phyloP scores from a whole-genome alignment of 73 alveolate genomes.

The Durusdinium trenchii region DNA sequence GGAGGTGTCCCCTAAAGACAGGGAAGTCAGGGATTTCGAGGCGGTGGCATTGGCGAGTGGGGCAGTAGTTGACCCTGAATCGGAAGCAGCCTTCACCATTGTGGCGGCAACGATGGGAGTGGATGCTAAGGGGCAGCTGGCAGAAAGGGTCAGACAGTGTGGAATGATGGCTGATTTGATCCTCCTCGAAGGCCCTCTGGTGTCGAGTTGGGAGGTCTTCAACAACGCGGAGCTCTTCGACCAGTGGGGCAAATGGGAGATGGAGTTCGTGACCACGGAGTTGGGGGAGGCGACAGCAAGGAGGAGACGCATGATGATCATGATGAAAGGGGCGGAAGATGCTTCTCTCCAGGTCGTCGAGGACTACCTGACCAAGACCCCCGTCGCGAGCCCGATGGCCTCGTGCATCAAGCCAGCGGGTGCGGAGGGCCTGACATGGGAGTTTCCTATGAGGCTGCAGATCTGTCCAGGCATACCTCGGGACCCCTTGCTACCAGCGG shows the following conservation, averaged over 20 bases:
- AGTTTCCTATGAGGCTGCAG: neutral
- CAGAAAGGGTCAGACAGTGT: neutral
- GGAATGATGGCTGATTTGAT: neutral
- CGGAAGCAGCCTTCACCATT: neutral
- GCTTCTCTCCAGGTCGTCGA: neutral
- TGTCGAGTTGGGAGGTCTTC: neutral
- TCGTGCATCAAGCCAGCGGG: neutral
- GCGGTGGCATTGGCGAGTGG: neutral
- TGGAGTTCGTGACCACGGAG: neutral
- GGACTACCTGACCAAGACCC: neutral
- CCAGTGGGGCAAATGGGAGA: neutral
- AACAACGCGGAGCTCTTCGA: neutral
- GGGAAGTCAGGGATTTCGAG: neutral
- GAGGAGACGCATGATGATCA: neutral
- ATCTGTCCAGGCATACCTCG: neutral
- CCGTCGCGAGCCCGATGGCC: neutral
- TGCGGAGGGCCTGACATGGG: neutral
- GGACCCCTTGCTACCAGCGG: neutral
- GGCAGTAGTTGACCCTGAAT: neutral
- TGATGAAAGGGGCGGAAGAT: neutral
- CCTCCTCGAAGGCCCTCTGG: neutral
- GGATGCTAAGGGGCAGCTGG: neutral
- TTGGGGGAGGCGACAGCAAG: neutral
- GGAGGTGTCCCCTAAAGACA: neutral
- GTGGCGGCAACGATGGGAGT: neutral